Conservation (phyloP, 1,139 yeast genomes). For the Pichia sp. region DNA sequence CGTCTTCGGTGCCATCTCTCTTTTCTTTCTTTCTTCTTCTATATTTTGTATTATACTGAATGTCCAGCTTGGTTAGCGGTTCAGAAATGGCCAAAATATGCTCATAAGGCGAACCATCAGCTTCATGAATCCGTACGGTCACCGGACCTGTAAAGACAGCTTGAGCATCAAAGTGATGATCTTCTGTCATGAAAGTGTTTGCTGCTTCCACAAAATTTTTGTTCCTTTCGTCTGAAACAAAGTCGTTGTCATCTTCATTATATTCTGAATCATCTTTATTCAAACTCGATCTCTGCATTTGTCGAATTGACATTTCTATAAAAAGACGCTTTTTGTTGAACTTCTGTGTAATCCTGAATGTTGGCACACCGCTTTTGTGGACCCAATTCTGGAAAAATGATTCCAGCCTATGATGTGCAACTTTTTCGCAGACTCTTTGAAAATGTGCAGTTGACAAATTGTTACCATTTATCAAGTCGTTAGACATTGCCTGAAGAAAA, state of each 20-base stretch:
- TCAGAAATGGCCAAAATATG: slow-evolving; percentile 93
- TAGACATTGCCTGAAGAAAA: slow-evolving; percentile 92
- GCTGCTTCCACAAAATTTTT: slow-evolving; percentile 45
- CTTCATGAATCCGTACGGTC: slow-evolving; percentile 95
- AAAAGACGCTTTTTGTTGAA: slow-evolving; percentile 92
- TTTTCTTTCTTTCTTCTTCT: slow-evolving; percentile 56
- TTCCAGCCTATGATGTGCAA: slow-evolving; percentile 80
- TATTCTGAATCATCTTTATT: slow-evolving; percentile 19
- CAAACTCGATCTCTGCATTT: slow-evolving; percentile 66
- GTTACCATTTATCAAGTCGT: slow-evolving; percentile 77
- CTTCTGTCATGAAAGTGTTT: slow-evolving; percentile 33
- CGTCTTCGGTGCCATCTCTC: slow-evolving; percentile 30
- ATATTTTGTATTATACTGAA: slow-evolving; percentile 90
- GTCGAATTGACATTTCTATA: slow-evolving; percentile 91
- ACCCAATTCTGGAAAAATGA: slow-evolving; percentile 92
- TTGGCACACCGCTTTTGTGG: slow-evolving; percentile 82
- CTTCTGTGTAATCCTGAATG: slow-evolving; percentile 80
- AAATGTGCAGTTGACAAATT: slow-evolving; percentile 77
- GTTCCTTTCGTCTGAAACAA: slow-evolving; percentile 12
- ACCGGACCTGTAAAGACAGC: slow-evolving; percentile 83
- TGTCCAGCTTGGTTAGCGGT: slow-evolving; percentile 78
- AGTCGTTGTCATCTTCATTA: slow-evolving; percentile 6
- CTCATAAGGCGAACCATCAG: slow-evolving; percentile 99
- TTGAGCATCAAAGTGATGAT: slow-evolving; percentile 33
- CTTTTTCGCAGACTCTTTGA: slow-evolving; percentile 89